Percentiles rank a stretch among this genome's conserved stretches.
Conservation (phyloP, 73 alveolate species). For the Uronychia binucleata region DNA sequence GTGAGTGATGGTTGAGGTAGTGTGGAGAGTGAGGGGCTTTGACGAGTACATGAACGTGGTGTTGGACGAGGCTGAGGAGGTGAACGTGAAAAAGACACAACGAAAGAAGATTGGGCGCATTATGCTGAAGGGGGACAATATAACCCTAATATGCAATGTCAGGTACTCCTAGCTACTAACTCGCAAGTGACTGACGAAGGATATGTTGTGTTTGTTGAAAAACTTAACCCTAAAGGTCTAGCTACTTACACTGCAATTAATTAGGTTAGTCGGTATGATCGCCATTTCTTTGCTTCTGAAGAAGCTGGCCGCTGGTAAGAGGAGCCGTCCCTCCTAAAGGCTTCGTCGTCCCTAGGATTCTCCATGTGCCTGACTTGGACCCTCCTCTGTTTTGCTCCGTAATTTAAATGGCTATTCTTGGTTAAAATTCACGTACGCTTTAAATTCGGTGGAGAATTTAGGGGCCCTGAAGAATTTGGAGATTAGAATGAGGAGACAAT, state of each 20-base stretch:
- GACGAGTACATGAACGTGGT: slow-evolving; percentile 87
- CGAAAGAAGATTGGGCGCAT: slow-evolving; percentile 77
- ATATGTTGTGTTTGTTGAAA: not conserved
- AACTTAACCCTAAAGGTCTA: not conserved
- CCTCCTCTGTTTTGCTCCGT: not conserved
- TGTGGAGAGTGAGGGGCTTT: slow-evolving; percentile 42
- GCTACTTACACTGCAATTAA: not conserved
- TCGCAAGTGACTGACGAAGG: not conserved
- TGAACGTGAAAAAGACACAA: slow-evolving; percentile 57
- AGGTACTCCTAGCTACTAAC: slow-evolving; percentile 5
- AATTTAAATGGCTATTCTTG: not conserved
- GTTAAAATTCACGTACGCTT: not conserved
- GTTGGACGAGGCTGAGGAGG: slow-evolving; percentile 86
- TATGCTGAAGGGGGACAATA: slow-evolving; percentile 81
- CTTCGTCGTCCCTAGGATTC: not conserved
- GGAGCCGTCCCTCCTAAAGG: not conserved
- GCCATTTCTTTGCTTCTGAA: not conserved
- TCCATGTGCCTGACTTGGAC: not conserved
- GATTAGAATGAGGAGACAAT: not conserved
- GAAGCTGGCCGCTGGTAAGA: not conserved
- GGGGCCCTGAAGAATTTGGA: not conserved
- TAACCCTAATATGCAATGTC: slow-evolving; percentile 68
- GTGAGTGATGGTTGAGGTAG: not conserved
- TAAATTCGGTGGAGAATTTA: not conserved
- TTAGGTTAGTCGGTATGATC: not conserved